A percentile compares a stretch with the other conserved stretches of the same genome.
Evolutionary conservation across 306 rosid genomes (phyloP).

Genomic region (Acacia crassicarpa): DNA sequence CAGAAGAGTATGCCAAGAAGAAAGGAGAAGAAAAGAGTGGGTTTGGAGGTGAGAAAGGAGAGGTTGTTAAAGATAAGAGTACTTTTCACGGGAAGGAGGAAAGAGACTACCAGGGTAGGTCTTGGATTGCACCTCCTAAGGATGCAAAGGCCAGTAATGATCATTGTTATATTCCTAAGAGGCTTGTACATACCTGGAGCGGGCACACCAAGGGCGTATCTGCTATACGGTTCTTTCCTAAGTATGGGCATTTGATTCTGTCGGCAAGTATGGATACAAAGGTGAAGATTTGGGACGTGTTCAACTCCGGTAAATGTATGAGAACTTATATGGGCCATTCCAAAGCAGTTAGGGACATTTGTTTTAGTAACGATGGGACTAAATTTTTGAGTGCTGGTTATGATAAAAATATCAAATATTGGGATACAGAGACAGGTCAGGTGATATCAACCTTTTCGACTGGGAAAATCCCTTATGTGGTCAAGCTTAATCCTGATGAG

Average conservation of each 20-base stretch:
- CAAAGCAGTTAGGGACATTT: slow-evolving; percentile 85
- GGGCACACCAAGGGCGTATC: slow-evolving; percentile 96
- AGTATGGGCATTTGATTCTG: slow-evolving; percentile 80
- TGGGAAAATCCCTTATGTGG: slow-evolving; percentile 92
- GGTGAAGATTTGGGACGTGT: slow-evolving; percentile 98
- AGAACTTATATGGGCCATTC: slow-evolving; percentile 97
- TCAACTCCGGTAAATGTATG: slow-evolving; percentile 93
- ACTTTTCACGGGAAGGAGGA: slow-evolving; percentile 95
- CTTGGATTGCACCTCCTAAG: slow-evolving; percentile 93
- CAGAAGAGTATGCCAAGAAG: slow-evolving; percentile 93
- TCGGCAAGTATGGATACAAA: slow-evolving; percentile 93
- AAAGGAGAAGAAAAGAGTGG: slow-evolving; percentile 83
- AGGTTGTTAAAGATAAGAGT: slow-evolving; percentile 72
- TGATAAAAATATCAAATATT: slow-evolving; percentile 96
- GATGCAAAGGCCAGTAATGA: slow-evolving; percentile 90
- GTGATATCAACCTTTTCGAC: slow-evolving; percentile 89
- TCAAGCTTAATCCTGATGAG: slow-evolving; percentile 89
- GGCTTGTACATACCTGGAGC: slow-evolving; percentile 98
- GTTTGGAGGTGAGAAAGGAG: slow-evolving; percentile 73
- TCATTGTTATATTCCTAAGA: slow-evolving; percentile 93
- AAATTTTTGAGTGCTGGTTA: slow-evolving; percentile 90
- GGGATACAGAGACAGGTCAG: slow-evolving; percentile 99
- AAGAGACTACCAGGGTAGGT: slow-evolving; percentile 95
- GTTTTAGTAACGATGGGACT: slow-evolving; percentile 84
- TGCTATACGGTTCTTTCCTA: slow-evolving; percentile 92